Evolutionary conservation across 2,329 filamentous ascomycete species (phyloP), one percentile per base, ranked within the genome.

Genomic region (Fusarium clavum): DNA sequence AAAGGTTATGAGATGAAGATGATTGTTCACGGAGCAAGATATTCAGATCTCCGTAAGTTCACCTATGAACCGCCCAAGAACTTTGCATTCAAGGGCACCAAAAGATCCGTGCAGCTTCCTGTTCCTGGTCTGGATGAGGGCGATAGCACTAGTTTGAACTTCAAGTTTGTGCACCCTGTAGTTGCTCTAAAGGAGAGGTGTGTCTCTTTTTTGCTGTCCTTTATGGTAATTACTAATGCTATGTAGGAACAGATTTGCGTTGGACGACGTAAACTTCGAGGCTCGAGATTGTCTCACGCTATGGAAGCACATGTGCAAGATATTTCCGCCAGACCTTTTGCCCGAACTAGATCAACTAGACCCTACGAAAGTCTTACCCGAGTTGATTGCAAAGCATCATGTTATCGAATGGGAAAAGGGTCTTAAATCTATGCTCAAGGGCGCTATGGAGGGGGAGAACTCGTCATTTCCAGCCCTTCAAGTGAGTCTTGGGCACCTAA

Each of bases 41-140:
- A 94, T 78, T 94, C 91, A 0, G 92, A 95, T 75, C 81, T 95
- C 3, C 85, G 92, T n/a, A 94, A 94, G 73, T 94, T 92, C 71
- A 78, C 89, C 38, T 94, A 92, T 76, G 77, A 82, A 1, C 84
- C 89, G 4, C 84, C 84, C 0, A 75, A 79, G 41, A 60, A 72
- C 3, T 85, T 85, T 52, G 61, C 75, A 0, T 91, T 92, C 71
- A 74, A 83, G 13, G 88, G 87, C 1, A 77, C 92, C 2, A 58
- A 76, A 5, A 81, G 81, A 24, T 77, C 80, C 7, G 76, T 80
- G 25, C 78, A 80, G 12, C 76, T 86, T 13, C 81, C 81, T 2
- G 70, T 82, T 5, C 82, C 82, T 5, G 85, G 85, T 2, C 70
- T 88, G 1, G 85, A 86, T 49, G 74, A 77, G 43, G 78, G 78